These are phyloP conservation scores for Cercophora sp. DNA, from an alignment of 495 filamentous ascomycete species.

Conservation along the genomic window DNA sequence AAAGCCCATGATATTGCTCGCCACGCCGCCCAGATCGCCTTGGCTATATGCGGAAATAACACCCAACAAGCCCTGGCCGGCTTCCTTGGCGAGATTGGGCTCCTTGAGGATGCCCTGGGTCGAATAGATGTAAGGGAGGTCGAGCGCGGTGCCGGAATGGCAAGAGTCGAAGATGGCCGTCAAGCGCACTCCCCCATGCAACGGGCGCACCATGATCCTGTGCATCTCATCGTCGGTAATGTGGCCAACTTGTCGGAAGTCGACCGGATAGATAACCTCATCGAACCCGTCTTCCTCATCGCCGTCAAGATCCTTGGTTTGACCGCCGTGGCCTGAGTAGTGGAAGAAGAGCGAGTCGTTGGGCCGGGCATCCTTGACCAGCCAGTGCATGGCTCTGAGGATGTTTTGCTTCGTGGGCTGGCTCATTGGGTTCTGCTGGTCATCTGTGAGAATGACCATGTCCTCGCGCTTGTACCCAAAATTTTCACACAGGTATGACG, in stretches of 20 bases:
- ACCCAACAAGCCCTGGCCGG: conserved; percentile 85
- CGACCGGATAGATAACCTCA: conserved; percentile 96
- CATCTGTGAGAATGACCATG: conserved; percentile 97
- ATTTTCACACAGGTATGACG: conserved; percentile 79
- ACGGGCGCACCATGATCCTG: conserved; percentile 84
- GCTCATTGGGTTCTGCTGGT: conserved; percentile 95
- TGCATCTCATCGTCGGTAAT: conserved; percentile 99
- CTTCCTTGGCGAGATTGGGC: conserved; percentile 96
- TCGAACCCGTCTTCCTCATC: conserved; percentile 96
- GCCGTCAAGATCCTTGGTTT: conserved; percentile 92
- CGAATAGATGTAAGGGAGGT: conserved; percentile 96
- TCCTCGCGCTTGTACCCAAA: conserved; percentile 94
- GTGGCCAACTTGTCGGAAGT: conserved; percentile 84
- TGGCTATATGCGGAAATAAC: conserved; percentile 87
- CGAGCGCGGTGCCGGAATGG: conserved; percentile 92
- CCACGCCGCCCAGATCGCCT: conserved; percentile 81
- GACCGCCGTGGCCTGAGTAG: conserved; percentile 93
- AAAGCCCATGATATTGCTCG: conserved; percentile 76
- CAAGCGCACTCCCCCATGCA: conserved; percentile 79
- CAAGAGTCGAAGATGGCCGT: conserved; percentile 99
- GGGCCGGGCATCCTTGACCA: conserved; percentile 89
- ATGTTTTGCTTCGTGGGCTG: conserved; percentile 97
- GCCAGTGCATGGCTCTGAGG: conserved; percentile 95
- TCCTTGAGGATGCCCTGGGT: conserved; percentile 95
- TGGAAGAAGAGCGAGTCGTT: conserved; percentile 99